Evolutionary conservation across 106 monocot genomes (phyloP).

Genomic region (Dioscorea zingiberensis): DNA sequence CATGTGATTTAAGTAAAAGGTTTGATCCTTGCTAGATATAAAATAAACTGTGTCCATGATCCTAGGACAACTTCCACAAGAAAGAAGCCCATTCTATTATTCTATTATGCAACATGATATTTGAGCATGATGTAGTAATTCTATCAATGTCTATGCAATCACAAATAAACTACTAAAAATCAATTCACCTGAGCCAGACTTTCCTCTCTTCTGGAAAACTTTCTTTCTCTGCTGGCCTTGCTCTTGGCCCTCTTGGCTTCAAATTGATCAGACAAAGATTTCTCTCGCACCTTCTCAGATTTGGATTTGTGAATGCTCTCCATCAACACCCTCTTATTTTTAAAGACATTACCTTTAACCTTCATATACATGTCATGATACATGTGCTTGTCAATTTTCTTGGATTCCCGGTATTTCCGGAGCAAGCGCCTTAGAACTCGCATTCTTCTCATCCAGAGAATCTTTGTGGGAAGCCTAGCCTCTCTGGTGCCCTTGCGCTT

Average conservation of each 20-base stretch:
- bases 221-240: conserved; percentile 38
- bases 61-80: too few relatives aligned
- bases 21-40: too few relatives aligned
- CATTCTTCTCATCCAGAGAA: conserved; percentile 54
- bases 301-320: conserved; percentile 46
- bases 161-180: not conserved
- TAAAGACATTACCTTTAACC: conserved; percentile 43
- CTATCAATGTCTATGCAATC: too few relatives aligned
- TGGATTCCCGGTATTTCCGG: conserved; percentile 30
- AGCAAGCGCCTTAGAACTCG: conserved; percentile 34
- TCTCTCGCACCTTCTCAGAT: conserved; percentile 36
- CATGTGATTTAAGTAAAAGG: too few relatives aligned
- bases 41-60: too few relatives aligned
- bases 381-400: conserved; percentile 47
- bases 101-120: too few relatives aligned
- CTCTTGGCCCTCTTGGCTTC: conserved; percentile 38
- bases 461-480: conserved; percentile 50
- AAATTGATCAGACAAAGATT: conserved; percentile 34
- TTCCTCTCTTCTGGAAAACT: conserved; percentile 26
- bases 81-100: too few relatives aligned
- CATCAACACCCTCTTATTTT: conserved; percentile 41
- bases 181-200: conserved; percentile 27
- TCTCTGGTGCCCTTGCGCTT: conserved; percentile 57
- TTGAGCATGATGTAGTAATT: too few relatives aligned
- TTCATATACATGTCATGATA: conserved; percentile 46